Percentiles rank a stretch among this genome's conserved stretches.
These are phyloP conservation scores for Geotrichum siamense DNA, from an alignment of 1,139 yeast species.

Conservation along the genomic window DNA sequence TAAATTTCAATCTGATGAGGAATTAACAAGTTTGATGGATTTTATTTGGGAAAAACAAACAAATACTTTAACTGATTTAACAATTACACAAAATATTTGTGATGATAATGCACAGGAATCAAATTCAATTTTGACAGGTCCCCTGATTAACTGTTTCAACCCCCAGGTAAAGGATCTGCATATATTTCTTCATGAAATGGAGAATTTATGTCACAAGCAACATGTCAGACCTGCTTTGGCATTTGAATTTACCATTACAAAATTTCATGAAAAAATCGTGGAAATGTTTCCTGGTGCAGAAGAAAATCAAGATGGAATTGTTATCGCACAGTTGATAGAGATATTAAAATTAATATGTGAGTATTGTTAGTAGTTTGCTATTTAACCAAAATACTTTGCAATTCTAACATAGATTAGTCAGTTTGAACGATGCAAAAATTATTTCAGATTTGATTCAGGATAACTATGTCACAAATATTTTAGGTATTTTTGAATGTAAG, in stretches of 20 bases:
- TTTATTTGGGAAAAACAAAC: too few relatives aligned
- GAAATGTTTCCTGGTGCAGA: conserved; percentile 53
- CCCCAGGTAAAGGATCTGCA: conserved; percentile 41
- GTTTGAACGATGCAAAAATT: conserved; percentile 63
- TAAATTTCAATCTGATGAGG: too few relatives aligned
- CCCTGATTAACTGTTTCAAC: conserved; percentile 71
- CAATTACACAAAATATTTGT: conserved; percentile 22
- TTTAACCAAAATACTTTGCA: background rate
- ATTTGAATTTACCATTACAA: conserved; percentile 29
- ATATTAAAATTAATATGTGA: conserved; percentile 50
- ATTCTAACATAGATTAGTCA: conserved; percentile 35
- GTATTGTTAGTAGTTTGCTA: conserved; percentile 6
- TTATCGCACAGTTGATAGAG: conserved; percentile 60
- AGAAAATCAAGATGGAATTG: conserved; percentile 41
- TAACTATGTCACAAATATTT: conserved; percentile 51
- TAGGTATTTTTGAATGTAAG: conserved; percentile 71
- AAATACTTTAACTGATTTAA: too few relatives aligned
- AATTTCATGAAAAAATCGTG: conserved; percentile 50
- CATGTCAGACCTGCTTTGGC: conserved; percentile 33
- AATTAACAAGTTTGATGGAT: too few relatives aligned
- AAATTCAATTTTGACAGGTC: conserved; percentile 57
- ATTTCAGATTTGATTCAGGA: conserved; percentile 63
- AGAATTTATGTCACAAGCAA: conserved; percentile 22
- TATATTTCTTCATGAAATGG: conserved; percentile 39
- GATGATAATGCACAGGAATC: conserved; percentile 42